Percentiles rank a stretch among this genome's conserved stretches.
Evolutionary conservation across 305 asterid species (phyloP).

Genomic region (Striga hermonthica): DNA sequence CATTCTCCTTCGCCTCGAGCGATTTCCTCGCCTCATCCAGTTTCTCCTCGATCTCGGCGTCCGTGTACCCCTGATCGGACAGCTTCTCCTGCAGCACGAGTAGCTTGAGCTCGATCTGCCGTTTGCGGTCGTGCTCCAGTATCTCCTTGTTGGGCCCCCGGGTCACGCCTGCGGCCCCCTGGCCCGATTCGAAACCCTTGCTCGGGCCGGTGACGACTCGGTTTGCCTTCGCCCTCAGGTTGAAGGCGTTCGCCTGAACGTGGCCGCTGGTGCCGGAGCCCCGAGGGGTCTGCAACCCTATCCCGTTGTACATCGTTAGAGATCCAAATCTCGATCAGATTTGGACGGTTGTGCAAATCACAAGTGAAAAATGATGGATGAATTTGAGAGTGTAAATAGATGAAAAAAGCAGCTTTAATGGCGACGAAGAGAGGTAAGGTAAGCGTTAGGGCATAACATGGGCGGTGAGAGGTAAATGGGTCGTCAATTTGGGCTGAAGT

Average conservation of each 20-base stretch:
- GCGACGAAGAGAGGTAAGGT: too few species aligned
- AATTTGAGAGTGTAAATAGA: too few species aligned
- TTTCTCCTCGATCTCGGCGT: slow-evolving; percentile 71
- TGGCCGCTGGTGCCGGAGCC: slow-evolving; percentile 94
- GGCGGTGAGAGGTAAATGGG: too few species aligned
- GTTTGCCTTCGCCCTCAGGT: slow-evolving; percentile 52
- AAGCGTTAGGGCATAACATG: too few species aligned
- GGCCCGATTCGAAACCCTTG: slow-evolving; percentile 58
- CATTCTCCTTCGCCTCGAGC: slow-evolving; percentile 52
- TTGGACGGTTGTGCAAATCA: background rate
- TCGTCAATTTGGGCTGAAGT: too few species aligned
- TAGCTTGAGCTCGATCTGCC: slow-evolving; percentile 80
- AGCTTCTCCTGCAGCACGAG: slow-evolving; percentile 70
- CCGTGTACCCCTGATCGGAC: slow-evolving; percentile 72
- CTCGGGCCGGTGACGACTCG: slow-evolving; percentile 50
- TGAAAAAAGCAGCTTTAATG: too few species aligned
- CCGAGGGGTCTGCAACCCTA: slow-evolving; percentile 81
- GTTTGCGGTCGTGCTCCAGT: slow-evolving; percentile 87
- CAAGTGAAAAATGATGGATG: too few species aligned
- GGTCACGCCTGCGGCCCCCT: slow-evolving; percentile 72
- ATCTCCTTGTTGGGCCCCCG: slow-evolving; percentile 70
- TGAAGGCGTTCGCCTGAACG: slow-evolving; percentile 74
- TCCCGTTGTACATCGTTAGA: slow-evolving; percentile 75
- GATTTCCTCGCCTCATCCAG: slow-evolving; percentile 59
- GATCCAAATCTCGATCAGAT: slow-evolving; percentile 9